Conservation (phyloP, 371 early-diverging fungal genomes). For the Apophysomyces ossiformis region DNA sequence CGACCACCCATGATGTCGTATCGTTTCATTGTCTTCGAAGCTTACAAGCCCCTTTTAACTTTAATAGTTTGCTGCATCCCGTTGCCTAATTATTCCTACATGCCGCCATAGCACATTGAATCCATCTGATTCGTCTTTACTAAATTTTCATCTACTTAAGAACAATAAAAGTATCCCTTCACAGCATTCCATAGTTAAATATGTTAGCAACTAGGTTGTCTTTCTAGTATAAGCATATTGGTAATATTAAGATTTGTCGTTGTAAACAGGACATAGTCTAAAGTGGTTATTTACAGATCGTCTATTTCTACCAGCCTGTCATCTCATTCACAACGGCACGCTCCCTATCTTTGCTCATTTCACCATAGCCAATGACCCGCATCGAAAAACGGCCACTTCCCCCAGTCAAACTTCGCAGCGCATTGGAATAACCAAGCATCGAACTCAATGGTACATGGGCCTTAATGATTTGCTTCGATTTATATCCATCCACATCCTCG, state of each 20-base stretch:
- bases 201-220: too few species aligned
- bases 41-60: too few species aligned
- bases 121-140: too few species aligned
- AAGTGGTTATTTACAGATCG: neutral
- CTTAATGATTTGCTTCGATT: slow-evolving; percentile 57
- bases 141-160: too few species aligned
- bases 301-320: slow-evolving; percentile 37
- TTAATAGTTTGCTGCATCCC: too few species aligned
- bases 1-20: too few species aligned
- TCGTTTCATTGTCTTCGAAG: too few species aligned
- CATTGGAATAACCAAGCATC: slow-evolving; percentile 89
- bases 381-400: slow-evolving; percentile 86
- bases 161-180: too few species aligned
- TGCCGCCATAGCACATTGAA: too few species aligned
- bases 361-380: slow-evolving; percentile 84
- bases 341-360: slow-evolving; percentile 77
- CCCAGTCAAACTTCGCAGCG: slow-evolving; percentile 84
- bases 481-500: slow-evolving; percentile 36
- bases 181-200: too few species aligned
- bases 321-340: slow-evolving; percentile 70
- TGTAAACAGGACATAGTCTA: neutral
- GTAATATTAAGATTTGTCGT: neutral
- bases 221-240: too few species aligned
- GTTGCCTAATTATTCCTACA: too few species aligned
- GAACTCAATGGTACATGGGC: slow-evolving; percentile 83